Conservation (phyloP, 495 filamentous ascomycete genomes). For the Trichoderma asperelloides region DNA sequence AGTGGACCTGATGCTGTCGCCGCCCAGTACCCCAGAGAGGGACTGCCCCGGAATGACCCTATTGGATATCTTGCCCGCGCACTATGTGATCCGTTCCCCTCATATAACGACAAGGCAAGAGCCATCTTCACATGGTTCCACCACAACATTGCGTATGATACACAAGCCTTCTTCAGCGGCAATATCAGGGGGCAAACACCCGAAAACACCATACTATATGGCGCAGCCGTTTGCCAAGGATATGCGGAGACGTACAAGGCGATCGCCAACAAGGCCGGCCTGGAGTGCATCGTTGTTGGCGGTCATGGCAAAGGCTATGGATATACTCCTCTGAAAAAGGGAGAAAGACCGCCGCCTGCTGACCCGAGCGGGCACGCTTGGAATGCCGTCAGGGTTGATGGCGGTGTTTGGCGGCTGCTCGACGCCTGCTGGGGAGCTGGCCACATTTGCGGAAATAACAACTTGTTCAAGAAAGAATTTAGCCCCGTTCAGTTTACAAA, state of each 20-base stretch:
- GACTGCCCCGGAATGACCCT: constrained; percentile 55
- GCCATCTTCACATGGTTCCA: constrained; percentile 93
- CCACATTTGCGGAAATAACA: constrained; percentile 34
- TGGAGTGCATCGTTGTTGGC: constrained; percentile 58
- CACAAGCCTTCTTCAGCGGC: constrained; percentile 62
- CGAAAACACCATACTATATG: constrained; percentile 55
- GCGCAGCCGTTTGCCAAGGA: constrained; percentile 83
- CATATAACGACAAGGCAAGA: constrained; percentile 79
- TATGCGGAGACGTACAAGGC: constrained; percentile 77
- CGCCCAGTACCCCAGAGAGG: constrained; percentile 61
- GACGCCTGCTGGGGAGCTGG: constrained; percentile 94
- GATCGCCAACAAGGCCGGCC: constrained; percentile 63
- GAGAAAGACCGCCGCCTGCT: constrained; percentile 46
- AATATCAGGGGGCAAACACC: constrained; percentile 56
- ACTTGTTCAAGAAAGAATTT: constrained; percentile 59
- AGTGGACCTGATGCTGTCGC: constrained; percentile 71
- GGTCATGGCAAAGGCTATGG: constrained; percentile 89
- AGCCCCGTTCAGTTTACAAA: constrained; percentile 62
- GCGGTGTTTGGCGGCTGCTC: constrained; percentile 81
- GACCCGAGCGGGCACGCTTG: constrained; percentile 64
- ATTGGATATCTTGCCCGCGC: constrained; percentile 61
- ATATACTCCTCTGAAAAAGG: constrained; percentile 44
- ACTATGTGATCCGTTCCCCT: constrained; percentile 71
- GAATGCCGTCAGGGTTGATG: constrained; percentile 84
- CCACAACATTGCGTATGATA: constrained; percentile 85